phyloP scores from a whole-genome alignment of 768 basidiomycete species.

The Rossbeevera mucosa region DNA sequence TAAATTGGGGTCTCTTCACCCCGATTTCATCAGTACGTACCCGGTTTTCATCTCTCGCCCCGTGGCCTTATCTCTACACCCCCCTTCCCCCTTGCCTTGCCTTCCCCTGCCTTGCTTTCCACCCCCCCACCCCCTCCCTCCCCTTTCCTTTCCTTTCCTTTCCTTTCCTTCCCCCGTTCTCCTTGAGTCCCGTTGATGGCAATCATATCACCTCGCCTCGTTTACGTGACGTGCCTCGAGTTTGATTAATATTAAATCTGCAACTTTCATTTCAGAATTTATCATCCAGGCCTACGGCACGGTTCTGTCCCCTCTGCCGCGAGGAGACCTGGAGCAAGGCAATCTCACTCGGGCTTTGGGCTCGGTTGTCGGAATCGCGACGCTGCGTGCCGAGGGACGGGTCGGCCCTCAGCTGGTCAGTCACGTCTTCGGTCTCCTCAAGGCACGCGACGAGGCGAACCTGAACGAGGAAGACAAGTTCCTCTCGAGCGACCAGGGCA shows the following conservation, averaged over 20 bases:
- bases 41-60: slow-evolving; percentile 27
- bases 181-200: slow-evolving; percentile 17
- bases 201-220: slow-evolving; percentile 28
- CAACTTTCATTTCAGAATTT: slow-evolving; percentile 52
- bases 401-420: slow-evolving; percentile 86
- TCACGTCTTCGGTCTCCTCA: slow-evolving; percentile 87
- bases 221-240: slow-evolving; percentile 29
- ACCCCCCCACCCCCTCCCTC: not conserved
- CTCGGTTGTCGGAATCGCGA: slow-evolving; percentile 80
- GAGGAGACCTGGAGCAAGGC: slow-evolving; percentile 64
- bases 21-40: slow-evolving; percentile 86
- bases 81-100: not conserved
- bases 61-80: slow-evolving; percentile 31
- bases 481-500: slow-evolving; percentile 81
- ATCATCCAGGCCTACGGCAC: slow-evolving; percentile 84
- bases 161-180: not conserved
- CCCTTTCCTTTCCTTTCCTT: not conserved
- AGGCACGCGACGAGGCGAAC: slow-evolving; percentile 61
- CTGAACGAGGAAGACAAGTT: slow-evolving; percentile 69
- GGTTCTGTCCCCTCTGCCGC: slow-evolving; percentile 70
- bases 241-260: slow-evolving; percentile 28
- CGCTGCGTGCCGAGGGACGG: slow-evolving; percentile 76
- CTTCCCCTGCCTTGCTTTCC: slow-evolving; percentile 7
- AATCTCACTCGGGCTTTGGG: slow-evolving; percentile 82
- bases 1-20: slow-evolving; percentile 85